These are phyloP conservation scores for Eragrostis nindensis DNA, from an alignment of 176 grass and related monocot species.

Conservation along the genomic window DNA sequence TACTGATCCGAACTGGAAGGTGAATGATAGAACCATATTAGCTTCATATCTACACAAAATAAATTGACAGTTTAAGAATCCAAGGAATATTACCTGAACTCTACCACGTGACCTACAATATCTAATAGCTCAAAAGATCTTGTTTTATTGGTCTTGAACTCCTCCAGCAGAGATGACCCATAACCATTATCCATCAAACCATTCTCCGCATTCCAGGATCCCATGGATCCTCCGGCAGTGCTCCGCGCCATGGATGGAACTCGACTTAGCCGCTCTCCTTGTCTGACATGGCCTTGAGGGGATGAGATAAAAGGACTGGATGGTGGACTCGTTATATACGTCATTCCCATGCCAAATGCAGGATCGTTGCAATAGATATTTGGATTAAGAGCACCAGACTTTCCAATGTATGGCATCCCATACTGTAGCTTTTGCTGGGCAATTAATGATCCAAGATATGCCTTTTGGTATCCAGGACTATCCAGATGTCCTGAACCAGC, in stretches of 20 bases:
- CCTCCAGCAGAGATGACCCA: conserved; percentile 85
- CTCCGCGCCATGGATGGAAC: conserved; percentile 51
- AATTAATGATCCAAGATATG: conserved; percentile 70
- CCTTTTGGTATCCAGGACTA: conserved; percentile 75
- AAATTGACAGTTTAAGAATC: conserved; percentile 8
- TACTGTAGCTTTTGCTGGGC: conserved; percentile 91
- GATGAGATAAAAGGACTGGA: conserved; percentile 56
- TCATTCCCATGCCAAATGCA: conserved; percentile 69
- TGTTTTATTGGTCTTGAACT: conserved; percentile 97
- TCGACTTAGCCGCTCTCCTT: conserved; percentile 63
- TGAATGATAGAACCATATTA: neutral
- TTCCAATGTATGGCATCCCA: conserved; percentile 59
- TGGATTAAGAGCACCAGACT: conserved; percentile 71
- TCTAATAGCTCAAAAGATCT: conserved; percentile 86
- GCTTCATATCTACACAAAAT: conserved; percentile 21
- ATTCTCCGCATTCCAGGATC: conserved; percentile 61
- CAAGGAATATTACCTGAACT: conserved; percentile 83
- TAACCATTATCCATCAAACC: conserved; percentile 65
- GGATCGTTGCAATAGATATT: conserved; percentile 62
- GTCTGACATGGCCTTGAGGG: conserved; percentile 62
- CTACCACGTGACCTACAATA: conserved; percentile 86
- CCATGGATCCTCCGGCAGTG: conserved; percentile 50
- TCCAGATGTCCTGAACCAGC: conserved; percentile 62
- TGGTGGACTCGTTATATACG: conserved; percentile 61
- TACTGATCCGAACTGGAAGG: conserved; percentile 87